These are phyloP conservation scores for Physcia stellaris DNA, from an alignment of 495 filamentous ascomycete species.

Conservation along the genomic window DNA sequence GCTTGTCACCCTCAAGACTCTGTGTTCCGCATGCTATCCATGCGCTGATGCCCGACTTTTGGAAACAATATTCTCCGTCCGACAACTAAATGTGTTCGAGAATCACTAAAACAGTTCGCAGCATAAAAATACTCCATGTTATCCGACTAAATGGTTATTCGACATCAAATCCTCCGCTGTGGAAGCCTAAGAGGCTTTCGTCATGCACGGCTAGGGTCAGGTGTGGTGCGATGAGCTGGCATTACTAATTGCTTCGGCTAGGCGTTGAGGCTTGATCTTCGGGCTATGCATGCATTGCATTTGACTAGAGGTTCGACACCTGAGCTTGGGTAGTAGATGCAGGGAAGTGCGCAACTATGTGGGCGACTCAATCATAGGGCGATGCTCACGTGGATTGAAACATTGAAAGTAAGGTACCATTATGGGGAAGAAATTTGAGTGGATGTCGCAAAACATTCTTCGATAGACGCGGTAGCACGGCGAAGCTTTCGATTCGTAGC, in stretches of 20 bases:
- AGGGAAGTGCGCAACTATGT: conserved; percentile 7
- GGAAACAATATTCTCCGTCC: no score
- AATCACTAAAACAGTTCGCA: no score
- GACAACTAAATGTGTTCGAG: no score
- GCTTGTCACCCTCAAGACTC: no score
- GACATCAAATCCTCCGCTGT: not conserved
- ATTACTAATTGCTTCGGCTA: conserved; percentile 9
- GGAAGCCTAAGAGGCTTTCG: not conserved
- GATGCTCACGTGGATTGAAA: conserved; percentile 5
- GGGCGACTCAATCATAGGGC: conserved; percentile 13
- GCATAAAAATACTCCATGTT: no score
- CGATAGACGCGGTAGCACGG: no score
- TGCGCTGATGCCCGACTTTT: no score
- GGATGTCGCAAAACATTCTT: conserved; percentile 3
- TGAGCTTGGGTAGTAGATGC: not conserved
- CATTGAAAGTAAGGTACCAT: conserved; percentile 13
- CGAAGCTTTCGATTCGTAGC: no score
- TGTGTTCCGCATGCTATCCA: no score
- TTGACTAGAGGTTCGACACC: conserved; percentile 1
- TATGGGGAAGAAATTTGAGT: conserved; percentile 8
- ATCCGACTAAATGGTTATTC: not conserved
- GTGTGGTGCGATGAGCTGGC: conserved; percentile 9
- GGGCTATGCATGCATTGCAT: not conserved
- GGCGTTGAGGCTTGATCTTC: not conserved
- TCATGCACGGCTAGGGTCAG: not conserved